Conservation (phyloP, 176 grass and related monocot genomes). For the Saccharum spontaneum region DNA sequence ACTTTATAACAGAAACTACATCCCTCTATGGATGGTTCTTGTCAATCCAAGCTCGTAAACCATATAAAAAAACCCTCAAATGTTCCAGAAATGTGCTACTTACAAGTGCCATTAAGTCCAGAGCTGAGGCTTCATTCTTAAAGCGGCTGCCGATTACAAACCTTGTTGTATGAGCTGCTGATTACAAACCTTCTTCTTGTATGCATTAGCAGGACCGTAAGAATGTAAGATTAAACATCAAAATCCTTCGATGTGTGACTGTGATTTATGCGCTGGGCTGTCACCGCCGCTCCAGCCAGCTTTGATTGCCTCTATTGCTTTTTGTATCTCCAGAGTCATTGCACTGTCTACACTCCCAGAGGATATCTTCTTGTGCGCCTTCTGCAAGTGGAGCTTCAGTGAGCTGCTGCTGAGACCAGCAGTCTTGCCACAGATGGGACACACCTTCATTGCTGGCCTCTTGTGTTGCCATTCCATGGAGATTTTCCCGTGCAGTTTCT, state of each 20-base stretch:
- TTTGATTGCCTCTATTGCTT: conserved; percentile 59
- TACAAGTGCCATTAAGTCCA: neutral
- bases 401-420: conserved; percentile 91
- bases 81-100: neutral
- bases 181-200: neutral
- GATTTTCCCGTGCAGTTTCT: conserved; percentile 58
- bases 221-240: conserved; percentile 5
- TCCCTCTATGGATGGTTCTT: neutral
- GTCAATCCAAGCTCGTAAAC: neutral
- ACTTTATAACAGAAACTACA: neutral
- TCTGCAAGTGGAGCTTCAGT: conserved; percentile 91
- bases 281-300: conserved; percentile 35
- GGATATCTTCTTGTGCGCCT: conserved; percentile 72
- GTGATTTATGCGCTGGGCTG: conserved; percentile 49
- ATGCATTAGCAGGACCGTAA: neutral
- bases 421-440: conserved; percentile 83
- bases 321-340: conserved; percentile 79
- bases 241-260: conserved; percentile 41
- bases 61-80: neutral
- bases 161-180: neutral
- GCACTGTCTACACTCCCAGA: conserved; percentile 80
- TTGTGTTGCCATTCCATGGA: conserved; percentile 92
- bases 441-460: conserved; percentile 76
- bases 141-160: neutral
- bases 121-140: neutral